phyloP scores from a whole-genome alignment of 164 flowering plant species.

The Sedum album region DNA sequence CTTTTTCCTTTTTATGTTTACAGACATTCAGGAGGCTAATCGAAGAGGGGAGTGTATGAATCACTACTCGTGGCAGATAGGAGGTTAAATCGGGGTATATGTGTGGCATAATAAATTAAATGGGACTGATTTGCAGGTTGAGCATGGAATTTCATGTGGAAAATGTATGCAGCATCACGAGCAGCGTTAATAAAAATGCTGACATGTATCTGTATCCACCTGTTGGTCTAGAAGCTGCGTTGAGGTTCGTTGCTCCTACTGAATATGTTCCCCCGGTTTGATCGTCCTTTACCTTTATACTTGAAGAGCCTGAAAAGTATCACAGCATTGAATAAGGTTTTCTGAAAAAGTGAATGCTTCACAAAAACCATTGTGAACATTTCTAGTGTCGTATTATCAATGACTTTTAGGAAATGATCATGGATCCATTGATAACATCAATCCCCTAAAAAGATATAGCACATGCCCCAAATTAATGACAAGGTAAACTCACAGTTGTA shows the following conservation, averaged over 20 bases:
- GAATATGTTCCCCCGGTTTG: conserved; percentile 23
- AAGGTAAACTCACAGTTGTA: conserved; percentile 61
- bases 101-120: too few species aligned
- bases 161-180: not conserved
- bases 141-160: not conserved
- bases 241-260: conserved; percentile 33
- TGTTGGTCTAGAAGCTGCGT: conserved; percentile 19
- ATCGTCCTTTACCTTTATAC: conserved; percentile 48
- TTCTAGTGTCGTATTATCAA: too few species aligned
- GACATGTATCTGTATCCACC: conserved; percentile 15
- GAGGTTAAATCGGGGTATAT: too few species aligned
- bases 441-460: too few species aligned
- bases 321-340: not conserved
- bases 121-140: not conserved
- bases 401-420: too few species aligned
- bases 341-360: conserved; percentile 9
- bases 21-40: too few species aligned
- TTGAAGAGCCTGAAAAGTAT: conserved; percentile 36
- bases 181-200: conserved; percentile 9
- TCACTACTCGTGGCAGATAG: too few species aligned
- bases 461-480: not conserved
- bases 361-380: conserved; percentile 13
- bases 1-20: too few species aligned
- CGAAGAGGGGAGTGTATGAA: too few species aligned
- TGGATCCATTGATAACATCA: too few species aligned